These are phyloP conservation scores for Cyberlindnera maclurae DNA, from an alignment of 805 yeast species.

Conservation along the genomic window DNA sequence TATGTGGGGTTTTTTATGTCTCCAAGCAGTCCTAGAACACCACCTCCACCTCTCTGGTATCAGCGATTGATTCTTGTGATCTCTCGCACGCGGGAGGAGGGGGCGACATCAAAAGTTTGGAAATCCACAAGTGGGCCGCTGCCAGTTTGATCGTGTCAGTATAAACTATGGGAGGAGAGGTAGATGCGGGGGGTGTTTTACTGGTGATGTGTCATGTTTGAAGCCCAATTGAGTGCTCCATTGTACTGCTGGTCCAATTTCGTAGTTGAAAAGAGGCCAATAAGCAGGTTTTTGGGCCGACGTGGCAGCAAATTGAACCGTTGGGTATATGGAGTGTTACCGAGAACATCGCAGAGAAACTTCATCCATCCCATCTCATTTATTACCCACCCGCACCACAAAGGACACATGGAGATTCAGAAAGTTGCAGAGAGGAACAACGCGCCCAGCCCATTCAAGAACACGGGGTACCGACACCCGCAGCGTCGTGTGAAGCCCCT, in stretches of 20 bases:
- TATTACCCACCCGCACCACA: no score
- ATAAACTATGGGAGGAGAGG: neutral
- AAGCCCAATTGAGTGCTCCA: no score
- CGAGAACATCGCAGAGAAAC: no score
- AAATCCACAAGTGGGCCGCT: neutral
- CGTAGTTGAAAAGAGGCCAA: no score
- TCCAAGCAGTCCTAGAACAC: neutral
- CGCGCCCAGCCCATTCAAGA: constrained; percentile 50
- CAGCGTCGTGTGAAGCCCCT: constrained; percentile 64
- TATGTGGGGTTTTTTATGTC: neutral
- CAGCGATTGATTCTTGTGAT: no score
- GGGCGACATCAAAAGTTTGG: neutral
- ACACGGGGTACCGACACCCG: constrained; percentile 42
- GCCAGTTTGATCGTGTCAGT: neutral
- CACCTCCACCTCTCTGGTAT: neutral
- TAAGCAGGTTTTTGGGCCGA: neutral
- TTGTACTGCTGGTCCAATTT: no score
- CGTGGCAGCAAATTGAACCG: no score
- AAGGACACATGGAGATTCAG: constrained; percentile 9
- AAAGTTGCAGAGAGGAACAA: constrained; percentile 12
- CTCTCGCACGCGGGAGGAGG: no score
- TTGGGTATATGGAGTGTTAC: no score
- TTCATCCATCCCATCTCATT: no score
- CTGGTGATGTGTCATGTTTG: no score
- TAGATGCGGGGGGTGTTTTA: no score